A percentile compares a stretch with the other conserved stretches of the same genome.
Conservation (phyloP, 139 green algal genomes). For the Chlorella sp. region DNA sequence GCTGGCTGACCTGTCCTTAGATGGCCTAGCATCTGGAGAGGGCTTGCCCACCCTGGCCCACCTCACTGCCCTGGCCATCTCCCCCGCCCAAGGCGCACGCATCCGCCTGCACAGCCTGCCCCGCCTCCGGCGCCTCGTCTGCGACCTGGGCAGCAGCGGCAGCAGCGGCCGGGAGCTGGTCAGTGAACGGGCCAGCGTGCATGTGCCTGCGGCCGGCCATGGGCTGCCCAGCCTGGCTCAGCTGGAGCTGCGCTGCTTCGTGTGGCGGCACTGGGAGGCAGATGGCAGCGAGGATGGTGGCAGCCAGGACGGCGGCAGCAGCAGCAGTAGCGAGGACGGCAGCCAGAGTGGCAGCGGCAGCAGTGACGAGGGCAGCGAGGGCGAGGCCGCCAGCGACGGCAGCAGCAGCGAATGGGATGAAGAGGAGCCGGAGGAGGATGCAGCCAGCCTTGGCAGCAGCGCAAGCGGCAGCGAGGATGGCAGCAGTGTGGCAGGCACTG, state of each 20-base stretch:
- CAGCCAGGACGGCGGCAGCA: not conserved
- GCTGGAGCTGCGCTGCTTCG: slow-evolving; percentile 35
- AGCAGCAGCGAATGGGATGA: too few relatives aligned
- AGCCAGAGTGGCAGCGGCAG: not conserved
- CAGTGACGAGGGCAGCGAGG: not conserved
- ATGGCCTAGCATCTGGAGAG: slow-evolving; percentile 13
- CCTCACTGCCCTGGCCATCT: slow-evolving; percentile 13
- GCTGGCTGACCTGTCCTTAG: slow-evolving; percentile 4
- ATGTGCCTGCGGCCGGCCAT: not conserved
- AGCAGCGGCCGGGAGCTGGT: slow-evolving; percentile 25
- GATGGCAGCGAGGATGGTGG: not conserved
- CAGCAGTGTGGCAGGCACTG: not conserved
- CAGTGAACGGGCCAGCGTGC: not conserved
- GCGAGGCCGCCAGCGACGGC: not conserved
- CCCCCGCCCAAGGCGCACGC: not conserved
- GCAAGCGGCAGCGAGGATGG: not conserved
- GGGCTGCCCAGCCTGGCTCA: slow-evolving; percentile 9
- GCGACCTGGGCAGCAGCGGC: slow-evolving; percentile 24
- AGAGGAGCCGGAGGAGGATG: not conserved
- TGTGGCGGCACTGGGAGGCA: slow-evolving; percentile 30
- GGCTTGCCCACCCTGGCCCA: slow-evolving; percentile 12
- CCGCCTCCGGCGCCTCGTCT: not conserved
- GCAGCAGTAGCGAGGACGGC: not conserved
- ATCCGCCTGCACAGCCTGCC: slow-evolving; percentile 20
- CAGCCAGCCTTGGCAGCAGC: not conserved